These are phyloP conservation scores for Aspergillus heteromorphus DNA, from an alignment of 495 filamentous ascomycete species.

Conservation along the genomic window DNA sequence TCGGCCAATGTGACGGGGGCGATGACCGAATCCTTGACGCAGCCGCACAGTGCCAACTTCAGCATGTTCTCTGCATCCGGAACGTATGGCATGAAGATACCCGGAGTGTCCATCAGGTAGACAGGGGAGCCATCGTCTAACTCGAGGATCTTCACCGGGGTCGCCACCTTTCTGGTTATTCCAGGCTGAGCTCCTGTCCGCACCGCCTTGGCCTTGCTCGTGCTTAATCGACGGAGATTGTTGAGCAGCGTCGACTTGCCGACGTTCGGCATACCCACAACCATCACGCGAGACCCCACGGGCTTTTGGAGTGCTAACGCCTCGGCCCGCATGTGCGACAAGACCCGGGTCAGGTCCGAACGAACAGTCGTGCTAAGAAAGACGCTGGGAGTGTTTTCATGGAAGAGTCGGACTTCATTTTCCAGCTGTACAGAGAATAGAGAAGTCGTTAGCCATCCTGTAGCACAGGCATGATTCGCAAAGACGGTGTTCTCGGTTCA, in stretches of 20 bases:
- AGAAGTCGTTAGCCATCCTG: not conserved
- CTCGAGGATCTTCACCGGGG: slow-evolving; percentile 74
- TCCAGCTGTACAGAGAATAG: slow-evolving; percentile 23
- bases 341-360: slow-evolving; percentile 46
- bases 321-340: slow-evolving; percentile 50
- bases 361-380: slow-evolving; percentile 56
- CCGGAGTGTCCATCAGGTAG: slow-evolving; percentile 70
- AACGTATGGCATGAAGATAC: slow-evolving; percentile 92
- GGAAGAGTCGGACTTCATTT: slow-evolving; percentile 51
- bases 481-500: slow-evolving; percentile 21
- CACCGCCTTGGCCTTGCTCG: slow-evolving; percentile 69
- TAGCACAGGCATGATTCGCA: not conserved
- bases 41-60: slow-evolving; percentile 82
- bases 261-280: slow-evolving; percentile 97
- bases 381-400: slow-evolving; percentile 53
- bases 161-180: slow-evolving; percentile 78
- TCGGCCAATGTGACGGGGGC: slow-evolving; percentile 72
- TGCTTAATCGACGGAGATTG: slow-evolving; percentile 64
- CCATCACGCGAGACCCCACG: slow-evolving; percentile 69
- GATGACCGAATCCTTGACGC: slow-evolving; percentile 84
- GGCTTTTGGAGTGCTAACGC: slow-evolving; percentile 45
- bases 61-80: slow-evolving; percentile 81
- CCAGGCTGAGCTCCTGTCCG: slow-evolving; percentile 82
- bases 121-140: slow-evolving; percentile 46
- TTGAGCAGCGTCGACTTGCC: slow-evolving; percentile 89